Conservation (phyloP, 2,329 filamentous ascomycete species). For the Colletotrichum salicis region DNA sequence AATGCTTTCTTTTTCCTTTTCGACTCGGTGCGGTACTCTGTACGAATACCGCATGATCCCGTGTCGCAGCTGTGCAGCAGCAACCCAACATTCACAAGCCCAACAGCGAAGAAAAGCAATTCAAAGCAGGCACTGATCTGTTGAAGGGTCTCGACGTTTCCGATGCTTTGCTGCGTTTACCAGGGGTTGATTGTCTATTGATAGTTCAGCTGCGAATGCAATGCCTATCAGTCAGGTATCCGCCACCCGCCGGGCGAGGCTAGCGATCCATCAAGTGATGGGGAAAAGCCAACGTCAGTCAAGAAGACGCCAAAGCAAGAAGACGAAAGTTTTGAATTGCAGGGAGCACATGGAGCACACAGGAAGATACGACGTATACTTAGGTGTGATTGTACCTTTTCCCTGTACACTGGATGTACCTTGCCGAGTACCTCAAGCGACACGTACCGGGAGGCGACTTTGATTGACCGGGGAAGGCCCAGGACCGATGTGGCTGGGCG, state of each 20-base stretch:
- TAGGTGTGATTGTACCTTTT: not conserved
- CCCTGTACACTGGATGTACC: constrained; percentile 6
- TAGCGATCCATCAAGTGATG: constrained; percentile 12
- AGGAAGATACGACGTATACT: too few relatives aligned
- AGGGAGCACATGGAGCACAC: not conserved
- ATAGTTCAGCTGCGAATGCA: not conserved
- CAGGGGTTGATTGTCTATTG: not conserved
- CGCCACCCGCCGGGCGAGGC: not conserved
- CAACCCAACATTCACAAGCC: not conserved
- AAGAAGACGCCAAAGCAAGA: not conserved
- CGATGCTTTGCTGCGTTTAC: not conserved
- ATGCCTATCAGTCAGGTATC: not conserved
- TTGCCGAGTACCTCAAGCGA: not conserved
- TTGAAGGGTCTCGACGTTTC: not conserved
- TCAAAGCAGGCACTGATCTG: constrained; percentile 3
- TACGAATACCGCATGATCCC: not conserved
- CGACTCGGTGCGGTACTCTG: not conserved
- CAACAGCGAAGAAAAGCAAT: not conserved
- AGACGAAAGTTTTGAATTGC: not conserved
- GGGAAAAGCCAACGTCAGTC: not conserved
- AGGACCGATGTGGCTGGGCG: constrained; percentile 28
- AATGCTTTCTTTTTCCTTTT: constrained; percentile 12
- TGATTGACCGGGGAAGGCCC: not conserved
- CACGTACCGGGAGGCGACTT: constrained; percentile 25
- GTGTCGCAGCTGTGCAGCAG: not conserved